Conservation (phyloP, 2,329 filamentous ascomycete species). For the Colletotrichum brevisporum region DNA sequence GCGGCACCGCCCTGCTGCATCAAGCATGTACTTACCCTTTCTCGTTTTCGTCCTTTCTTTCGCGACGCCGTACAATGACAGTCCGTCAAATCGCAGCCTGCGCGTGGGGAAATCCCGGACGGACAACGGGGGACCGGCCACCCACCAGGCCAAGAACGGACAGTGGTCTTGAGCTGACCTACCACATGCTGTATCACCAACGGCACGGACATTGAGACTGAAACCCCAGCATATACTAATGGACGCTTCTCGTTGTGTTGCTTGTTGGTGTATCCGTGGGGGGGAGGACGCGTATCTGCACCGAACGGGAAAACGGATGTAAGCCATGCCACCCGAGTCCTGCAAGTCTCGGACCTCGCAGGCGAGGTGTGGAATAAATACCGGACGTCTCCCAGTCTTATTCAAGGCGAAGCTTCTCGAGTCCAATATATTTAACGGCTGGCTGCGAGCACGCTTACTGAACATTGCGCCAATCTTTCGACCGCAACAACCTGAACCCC, state of each 20-base stretch:
- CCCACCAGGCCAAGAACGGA: conserved; percentile 24
- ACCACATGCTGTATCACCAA: conserved; percentile 31
- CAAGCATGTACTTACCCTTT: neutral
- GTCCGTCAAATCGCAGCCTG: conserved; percentile 7
- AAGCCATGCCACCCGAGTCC: conserved; percentile 12
- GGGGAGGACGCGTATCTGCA: conserved; percentile 22
- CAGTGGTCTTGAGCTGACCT: conserved; percentile 16
- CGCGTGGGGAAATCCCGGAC: conserved; percentile 39
- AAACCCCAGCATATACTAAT: conserved; percentile 37
- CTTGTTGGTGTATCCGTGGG: conserved; percentile 7
- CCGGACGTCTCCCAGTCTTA: conserved; percentile 3
- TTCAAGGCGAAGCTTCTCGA: neutral
- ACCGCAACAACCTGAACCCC: neutral
- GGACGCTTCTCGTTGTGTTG: conserved; percentile 1
- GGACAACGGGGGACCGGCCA: conserved; percentile 31
- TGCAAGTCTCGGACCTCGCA: conserved; percentile 24
- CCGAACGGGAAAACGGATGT: conserved; percentile 3
- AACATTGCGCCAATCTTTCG: neutral
- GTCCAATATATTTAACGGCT: neutral
- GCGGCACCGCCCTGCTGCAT: conserved; percentile 4
- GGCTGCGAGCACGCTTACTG: neutral
- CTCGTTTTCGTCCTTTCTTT: conserved; percentile 23
- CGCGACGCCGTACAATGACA: conserved; percentile 23
- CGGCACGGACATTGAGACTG: conserved; percentile 36
- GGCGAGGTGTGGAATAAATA: conserved; percentile 17